A percentile compares a stretch with the other conserved stretches of the same genome.
Evolutionary conservation across 169 alveolate species (phyloP).

Genomic region (Cryptosporidium sp.): DNA sequence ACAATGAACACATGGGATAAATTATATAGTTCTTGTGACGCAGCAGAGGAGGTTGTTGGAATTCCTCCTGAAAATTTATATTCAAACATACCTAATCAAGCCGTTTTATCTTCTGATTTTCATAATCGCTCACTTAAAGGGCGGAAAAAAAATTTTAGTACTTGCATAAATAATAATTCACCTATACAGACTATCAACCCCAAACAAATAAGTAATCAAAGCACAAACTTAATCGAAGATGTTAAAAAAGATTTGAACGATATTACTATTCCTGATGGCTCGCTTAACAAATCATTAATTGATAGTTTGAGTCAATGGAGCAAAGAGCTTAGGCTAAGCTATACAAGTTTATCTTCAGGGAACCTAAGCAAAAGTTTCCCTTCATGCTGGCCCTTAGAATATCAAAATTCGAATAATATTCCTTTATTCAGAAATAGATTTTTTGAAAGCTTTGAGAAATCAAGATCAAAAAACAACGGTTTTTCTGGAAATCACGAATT

Average conservation of each 20-base stretch:
- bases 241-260: background rate
- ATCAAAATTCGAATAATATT: conserved; percentile 17
- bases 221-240: background rate
- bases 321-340: background rate
- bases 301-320: conserved; percentile 30
- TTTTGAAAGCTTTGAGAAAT: conserved; percentile 57
- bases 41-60: conserved; percentile 32
- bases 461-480: conserved; percentile 5
- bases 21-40: conserved; percentile 43
- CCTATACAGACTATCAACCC: background rate
- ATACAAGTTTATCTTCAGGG: background rate
- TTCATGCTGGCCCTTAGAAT: conserved; percentile 69
- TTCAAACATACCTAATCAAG: background rate
- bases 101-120: background rate
- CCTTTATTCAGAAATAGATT: conserved; percentile 18
- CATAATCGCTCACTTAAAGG: conserved; percentile 40
- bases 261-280: background rate
- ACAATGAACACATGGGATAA: conserved; percentile 75
- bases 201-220: background rate
- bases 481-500: conserved; percentile 2
- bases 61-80: conserved; percentile 14
- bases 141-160: conserved; percentile 5
- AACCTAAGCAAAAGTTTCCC: background rate
- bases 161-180: background rate
- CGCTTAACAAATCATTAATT: conserved; percentile 6